Conservation (phyloP, 2,329 filamentous ascomycete species). For the Aspergillus neotritici region DNA sequence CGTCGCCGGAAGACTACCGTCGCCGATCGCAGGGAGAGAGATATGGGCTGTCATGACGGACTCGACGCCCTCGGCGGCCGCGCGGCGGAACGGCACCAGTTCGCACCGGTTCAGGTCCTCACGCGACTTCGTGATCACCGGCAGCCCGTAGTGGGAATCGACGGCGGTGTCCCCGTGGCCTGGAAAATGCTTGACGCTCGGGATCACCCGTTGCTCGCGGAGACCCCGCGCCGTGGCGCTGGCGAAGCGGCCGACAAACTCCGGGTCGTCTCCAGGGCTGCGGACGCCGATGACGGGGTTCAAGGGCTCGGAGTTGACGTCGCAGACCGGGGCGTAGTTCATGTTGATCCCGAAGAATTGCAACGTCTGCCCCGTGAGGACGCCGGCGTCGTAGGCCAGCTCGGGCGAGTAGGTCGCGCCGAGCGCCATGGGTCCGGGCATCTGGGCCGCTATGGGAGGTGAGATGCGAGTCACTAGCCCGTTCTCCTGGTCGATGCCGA, state of each 20-base stretch:
- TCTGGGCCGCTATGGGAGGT: slow-evolving; percentile 35
- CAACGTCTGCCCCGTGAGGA: slow-evolving; percentile 37
- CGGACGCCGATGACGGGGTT: slow-evolving; percentile 43
- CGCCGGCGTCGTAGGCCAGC: slow-evolving; percentile 32
- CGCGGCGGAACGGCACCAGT: slow-evolving; percentile 41
- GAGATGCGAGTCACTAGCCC: slow-evolving; percentile 41
- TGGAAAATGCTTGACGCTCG: slow-evolving; percentile 44
- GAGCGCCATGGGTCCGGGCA: slow-evolving; percentile 43
- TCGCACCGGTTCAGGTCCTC: slow-evolving; percentile 38
- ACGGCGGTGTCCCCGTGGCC: slow-evolving; percentile 43
- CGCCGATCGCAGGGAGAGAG: slow-evolving; percentile 33
- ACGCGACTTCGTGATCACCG: slow-evolving; percentile 34
- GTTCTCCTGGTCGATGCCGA: slow-evolving; percentile 45
- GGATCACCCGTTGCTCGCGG: slow-evolving; percentile 34
- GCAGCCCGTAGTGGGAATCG: slow-evolving; percentile 41
- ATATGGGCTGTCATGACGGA: slow-evolving; percentile 45
- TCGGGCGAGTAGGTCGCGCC: slow-evolving; percentile 36
- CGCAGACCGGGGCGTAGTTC: slow-evolving; percentile 43
- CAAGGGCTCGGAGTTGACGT: slow-evolving; percentile 42
- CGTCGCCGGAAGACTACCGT: slow-evolving; percentile 35
- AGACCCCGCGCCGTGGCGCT: slow-evolving; percentile 36
- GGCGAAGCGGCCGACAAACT: slow-evolving; percentile 39
- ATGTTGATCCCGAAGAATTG: slow-evolving; percentile 41
- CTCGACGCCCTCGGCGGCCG: slow-evolving; percentile 38
- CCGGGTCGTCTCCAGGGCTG: slow-evolving; percentile 39